Base-by-base conservation (phyloP, 805 yeast species). In the Candida jianshihensis region DNA sequence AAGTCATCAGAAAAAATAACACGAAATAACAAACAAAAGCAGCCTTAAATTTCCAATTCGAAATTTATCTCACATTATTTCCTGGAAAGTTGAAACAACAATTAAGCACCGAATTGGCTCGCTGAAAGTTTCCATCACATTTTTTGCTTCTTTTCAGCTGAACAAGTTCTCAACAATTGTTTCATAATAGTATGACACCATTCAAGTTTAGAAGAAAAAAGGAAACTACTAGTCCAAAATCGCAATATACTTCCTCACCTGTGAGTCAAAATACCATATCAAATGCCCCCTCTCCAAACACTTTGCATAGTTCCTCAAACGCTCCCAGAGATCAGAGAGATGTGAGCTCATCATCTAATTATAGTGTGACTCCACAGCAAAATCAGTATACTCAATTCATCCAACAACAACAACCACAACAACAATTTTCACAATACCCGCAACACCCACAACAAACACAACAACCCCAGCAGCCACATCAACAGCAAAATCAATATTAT, bases 171-270 rank as follows among this genome's bases (percentile, higher is more conserved):
- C n/a, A n/a, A n/a, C 26, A 6, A 24, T 18, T 28, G 30, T 17
- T 11, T n/a, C 31, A 19, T 6, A 16, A 3, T 19, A 33, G 7
- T 5, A 73, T 74, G 79, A 73, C 79, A 15, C 73, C 79, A 17
- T 75, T 75, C 56, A 74, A 71, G 51, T 73, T 76, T 51, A 74
- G 75, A 14, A 70, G 64, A 49, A 73, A 69, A 51, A 64, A 60
- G 47, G 62, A 63, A 35, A 60, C 57, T 38, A 66, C 59, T 15
- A 47, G 35, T n/a, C n/a, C n/a, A n/a, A n/a, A n/a, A n/a, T n/a
- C n/a, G n/a, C n/a, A n/a, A n/a, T n/a, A n/a, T n/a, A n/a, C n/a
- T n/a, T 47, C 43, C 15, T 44, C 47, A 21, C 45, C 43, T 17
- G 35, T 35, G 7, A 29, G 31, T 11, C 31, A 29, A 16, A 19